Conservation (phyloP, 306 rosid species). For the Prunus padus region DNA sequence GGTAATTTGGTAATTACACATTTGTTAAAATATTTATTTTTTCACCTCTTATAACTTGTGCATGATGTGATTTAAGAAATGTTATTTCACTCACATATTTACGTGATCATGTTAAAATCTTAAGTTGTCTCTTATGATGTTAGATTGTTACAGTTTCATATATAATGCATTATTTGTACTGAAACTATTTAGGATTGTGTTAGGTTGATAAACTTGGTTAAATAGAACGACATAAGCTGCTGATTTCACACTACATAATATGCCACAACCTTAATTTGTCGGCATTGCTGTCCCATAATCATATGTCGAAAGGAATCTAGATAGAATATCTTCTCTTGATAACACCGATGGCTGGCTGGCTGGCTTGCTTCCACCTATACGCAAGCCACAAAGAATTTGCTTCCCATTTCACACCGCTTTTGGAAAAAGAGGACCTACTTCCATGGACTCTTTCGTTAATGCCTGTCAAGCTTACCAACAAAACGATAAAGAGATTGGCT, state of each 20-base stretch:
- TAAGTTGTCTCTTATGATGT: neutral
- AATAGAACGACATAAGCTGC: neutral
- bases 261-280: neutral
- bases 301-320: too few species aligned
- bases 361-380: conserved; percentile 14
- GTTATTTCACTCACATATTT: too few species aligned
- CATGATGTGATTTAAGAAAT: too few species aligned
- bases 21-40: too few species aligned
- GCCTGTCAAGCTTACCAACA: conserved; percentile 4
- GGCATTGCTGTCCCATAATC: neutral
- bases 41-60: too few species aligned
- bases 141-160: neutral
- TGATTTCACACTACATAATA: neutral
- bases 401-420: conserved; percentile 21
- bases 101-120: too few species aligned
- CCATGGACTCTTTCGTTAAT: neutral
- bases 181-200: neutral
- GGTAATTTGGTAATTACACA: too few species aligned
- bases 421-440: neutral
- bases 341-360: neutral
- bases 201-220: neutral
- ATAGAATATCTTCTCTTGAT: neutral
- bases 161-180: too few species aligned
- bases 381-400: neutral
- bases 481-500: neutral